Percentiles rank a stretch among this genome's conserved stretches.
Conservation (phyloP, 2,329 filamentous ascomycete genomes). For the Beauveria varroae region DNA sequence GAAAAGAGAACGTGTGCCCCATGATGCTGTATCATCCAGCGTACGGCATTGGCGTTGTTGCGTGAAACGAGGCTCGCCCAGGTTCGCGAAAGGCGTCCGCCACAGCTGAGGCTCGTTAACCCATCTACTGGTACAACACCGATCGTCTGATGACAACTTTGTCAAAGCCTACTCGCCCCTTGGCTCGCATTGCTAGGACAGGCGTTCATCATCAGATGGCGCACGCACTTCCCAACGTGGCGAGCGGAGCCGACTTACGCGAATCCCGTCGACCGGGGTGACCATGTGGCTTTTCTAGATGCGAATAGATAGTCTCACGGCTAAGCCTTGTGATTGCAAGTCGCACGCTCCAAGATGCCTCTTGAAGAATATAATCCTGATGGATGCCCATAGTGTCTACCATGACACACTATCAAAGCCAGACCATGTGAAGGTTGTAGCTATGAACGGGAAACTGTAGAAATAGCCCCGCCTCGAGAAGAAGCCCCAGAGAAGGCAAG, state of each 20-base stretch:
- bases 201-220: background rate
- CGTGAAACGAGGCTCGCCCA: background rate
- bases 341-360: background rate
- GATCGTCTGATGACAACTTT: background rate
- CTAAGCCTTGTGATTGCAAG: background rate
- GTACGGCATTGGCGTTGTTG: background rate
- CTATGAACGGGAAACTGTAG: background rate
- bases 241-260: constrained; percentile 7
- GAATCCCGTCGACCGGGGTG: constrained; percentile 5
- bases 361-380: background rate
- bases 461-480: background rate
- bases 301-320: background rate
- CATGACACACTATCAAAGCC: background rate
- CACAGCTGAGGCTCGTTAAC: background rate
- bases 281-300: constrained; percentile 1
- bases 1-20: background rate
- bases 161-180: background rate
- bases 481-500: background rate
- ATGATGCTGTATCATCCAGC: background rate
- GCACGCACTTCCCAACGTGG: background rate
- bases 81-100: background rate
- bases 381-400: too few species aligned
- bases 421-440: background rate
- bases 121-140: background rate
- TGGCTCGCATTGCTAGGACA: background rate